Evolutionary conservation across 257 asterid genomes (phyloP).

Genomic region (Solanum corneliomulleri): DNA sequence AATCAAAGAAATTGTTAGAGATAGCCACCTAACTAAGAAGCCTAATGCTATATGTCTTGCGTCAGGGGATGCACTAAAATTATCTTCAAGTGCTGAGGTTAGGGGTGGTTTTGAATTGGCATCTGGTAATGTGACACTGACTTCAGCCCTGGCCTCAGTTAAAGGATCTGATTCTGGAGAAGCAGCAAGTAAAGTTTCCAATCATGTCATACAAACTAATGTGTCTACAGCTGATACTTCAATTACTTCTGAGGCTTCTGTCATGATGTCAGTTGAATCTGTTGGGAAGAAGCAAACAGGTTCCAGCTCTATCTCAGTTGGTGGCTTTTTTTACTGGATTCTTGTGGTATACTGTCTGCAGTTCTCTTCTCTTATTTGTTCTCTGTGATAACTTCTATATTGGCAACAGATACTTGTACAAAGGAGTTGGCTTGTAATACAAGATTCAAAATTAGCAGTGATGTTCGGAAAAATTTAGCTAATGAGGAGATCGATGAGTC

Average conservation of each 20-base stretch:
- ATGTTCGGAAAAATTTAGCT: neutral
- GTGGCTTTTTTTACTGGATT: constrained; percentile 5
- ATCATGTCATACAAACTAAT: neutral
- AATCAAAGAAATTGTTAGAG: constrained; percentile 33
- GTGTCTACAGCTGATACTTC: neutral
- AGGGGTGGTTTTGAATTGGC: constrained; percentile 10
- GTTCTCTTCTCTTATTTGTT: neutral
- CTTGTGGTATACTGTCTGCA: constrained; percentile 16
- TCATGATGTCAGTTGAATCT: constrained; percentile 8
- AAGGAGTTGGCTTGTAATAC: constrained; percentile 4
- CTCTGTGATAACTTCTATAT: neutral
- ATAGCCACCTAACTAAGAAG: constrained; percentile 4
- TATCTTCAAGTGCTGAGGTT: constrained; percentile 5
- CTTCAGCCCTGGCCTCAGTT: constrained; percentile 1
- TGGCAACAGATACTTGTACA: neutral
- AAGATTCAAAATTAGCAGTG: neutral
- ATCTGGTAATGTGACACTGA: neutral
- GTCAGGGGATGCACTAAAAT: constrained; percentile 12
- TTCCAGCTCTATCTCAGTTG: constrained; percentile 7
- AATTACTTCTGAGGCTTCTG: constrained; percentile 6
- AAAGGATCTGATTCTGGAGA: constrained; percentile 8
- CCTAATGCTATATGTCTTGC: neutral
- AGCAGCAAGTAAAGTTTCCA: neutral
- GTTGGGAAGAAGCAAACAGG: constrained; percentile 13
- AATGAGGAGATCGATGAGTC: constrained; percentile 5